Evolutionary conservation across 139 green algal species (phyloP).

Genomic region (Chlorella sp.): DNA sequence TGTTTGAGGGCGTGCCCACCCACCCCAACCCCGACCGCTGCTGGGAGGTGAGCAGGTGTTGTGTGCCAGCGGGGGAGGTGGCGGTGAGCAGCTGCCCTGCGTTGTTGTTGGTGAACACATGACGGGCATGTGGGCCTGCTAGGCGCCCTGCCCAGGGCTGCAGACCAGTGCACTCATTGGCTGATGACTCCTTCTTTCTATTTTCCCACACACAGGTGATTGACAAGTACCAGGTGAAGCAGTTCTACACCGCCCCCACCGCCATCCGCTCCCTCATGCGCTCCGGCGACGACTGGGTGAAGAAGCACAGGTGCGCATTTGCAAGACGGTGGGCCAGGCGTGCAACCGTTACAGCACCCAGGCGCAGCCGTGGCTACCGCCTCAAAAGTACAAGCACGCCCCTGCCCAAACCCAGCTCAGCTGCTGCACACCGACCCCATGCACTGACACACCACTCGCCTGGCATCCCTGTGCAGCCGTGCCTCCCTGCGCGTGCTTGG

Average conservation of each 20-base stretch:
- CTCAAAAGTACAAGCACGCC: too few relatives aligned
- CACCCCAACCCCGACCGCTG: slow-evolving; percentile 87
- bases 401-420: too few relatives aligned
- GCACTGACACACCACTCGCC: neutral
- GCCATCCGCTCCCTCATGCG: slow-evolving; percentile 92
- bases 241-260: slow-evolving; percentile 98
- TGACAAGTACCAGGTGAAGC: slow-evolving; percentile 82
- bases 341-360: too few relatives aligned
- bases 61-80: neutral
- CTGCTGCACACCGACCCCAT: neutral
- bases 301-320: slow-evolving; percentile 29
- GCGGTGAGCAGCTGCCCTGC: too few relatives aligned
- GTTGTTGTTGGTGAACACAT: too few relatives aligned
- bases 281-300: slow-evolving; percentile 80
- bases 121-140: neutral
- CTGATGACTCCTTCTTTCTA: neutral
- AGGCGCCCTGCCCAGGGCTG: too few relatives aligned
- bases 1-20: too few relatives aligned
- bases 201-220: neutral
- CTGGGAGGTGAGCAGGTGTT: slow-evolving; percentile 76
- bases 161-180: too few relatives aligned
- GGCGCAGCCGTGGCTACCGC: too few relatives aligned
- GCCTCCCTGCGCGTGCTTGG: slow-evolving; percentile 87
- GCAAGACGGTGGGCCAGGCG: too few relatives aligned
- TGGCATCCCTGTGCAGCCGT: slow-evolving; percentile 17